Evolutionary conservation across 805 yeast genomes (phyloP), one percentile per base, ranked within the genome.

Genomic region (Zygosaccharomyces bailii): DNA sequence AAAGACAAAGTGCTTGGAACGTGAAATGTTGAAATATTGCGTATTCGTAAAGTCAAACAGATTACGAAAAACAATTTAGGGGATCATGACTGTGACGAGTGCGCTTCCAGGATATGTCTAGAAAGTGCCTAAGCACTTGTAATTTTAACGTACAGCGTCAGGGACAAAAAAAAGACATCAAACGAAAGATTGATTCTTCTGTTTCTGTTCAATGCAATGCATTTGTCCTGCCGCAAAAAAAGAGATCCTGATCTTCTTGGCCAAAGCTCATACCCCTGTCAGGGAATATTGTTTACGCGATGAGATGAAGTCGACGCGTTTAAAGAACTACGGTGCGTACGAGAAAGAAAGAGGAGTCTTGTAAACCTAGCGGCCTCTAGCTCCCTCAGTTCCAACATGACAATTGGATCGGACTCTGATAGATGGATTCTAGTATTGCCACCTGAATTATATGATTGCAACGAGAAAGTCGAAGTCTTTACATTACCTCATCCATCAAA

Each of bases 401-500:
- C 48, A 9, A 31, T 41, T 7, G 43, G 23, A 16, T 21, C 19
- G 1, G 39, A 11, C 24, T 11, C 33, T 4, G 17, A 16, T n/a
- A 31, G 34, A 21, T 34, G 42, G 30, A 29, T 48, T 18, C 40
- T 48, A 36, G 42, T 42, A 4, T 37, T 45, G 9, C 49, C 51
- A n/a, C 23, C 46, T 7, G 39, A 38, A 16, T 17, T 48, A 18
- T 13, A 31, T 10, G 17, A 36, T 17, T 14, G 32, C 14, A 11
- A 34, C 9, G 39, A 14, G 16, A 35, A 25, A n/a, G 10, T 42
- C 14, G 38, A 47, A 32, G 23, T 48, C 7, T 58, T 62, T 38
- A 44, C 52, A 34, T 43, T 63, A n/a, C 65, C 63, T 4, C 54
- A 58, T 43, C 61, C 66, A 34, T 50, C 65, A 7, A 60, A 59